Conservation (phyloP, 495 filamentous ascomycete genomes). For the Aspergillus avenaceus region DNA sequence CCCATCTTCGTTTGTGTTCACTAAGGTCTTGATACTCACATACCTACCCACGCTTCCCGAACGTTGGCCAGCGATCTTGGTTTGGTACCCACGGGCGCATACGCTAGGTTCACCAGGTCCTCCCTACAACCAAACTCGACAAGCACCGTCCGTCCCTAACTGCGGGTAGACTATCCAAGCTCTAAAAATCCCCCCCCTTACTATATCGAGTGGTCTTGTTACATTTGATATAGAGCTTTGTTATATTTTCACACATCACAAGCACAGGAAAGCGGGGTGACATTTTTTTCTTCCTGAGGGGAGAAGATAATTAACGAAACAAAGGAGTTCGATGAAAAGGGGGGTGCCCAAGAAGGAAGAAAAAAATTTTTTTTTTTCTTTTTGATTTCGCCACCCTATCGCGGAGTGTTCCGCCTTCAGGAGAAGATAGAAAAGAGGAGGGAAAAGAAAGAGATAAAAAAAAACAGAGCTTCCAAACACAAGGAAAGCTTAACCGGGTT, state of each 20-base stretch:
- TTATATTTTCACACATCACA: neutral
- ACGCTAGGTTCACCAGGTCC: conserved; percentile 39
- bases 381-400: conserved; percentile 8
- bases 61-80: conserved; percentile 31
- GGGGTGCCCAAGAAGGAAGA: neutral
- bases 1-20: conserved; percentile 12
- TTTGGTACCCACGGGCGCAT: conserved; percentile 31
- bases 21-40: conserved; percentile 15
- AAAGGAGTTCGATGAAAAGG: conserved; percentile 1
- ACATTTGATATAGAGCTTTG: conserved; percentile 9
- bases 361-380: neutral
- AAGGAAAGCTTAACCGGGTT: conserved; percentile 27
- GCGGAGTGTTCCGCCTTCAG: conserved; percentile 11
- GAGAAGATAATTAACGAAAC: neutral
- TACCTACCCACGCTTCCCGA: conserved; percentile 17
- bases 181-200: conserved; percentile 22
- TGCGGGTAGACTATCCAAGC: conserved; percentile 45
- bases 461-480: conserved; percentile 12
- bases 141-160: conserved; percentile 29
- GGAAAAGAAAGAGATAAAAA: conserved; percentile 4
- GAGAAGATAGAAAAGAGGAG: conserved; percentile 6
- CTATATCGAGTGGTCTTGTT: conserved; percentile 14
- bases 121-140: conserved; percentile 18
- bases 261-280: neutral
- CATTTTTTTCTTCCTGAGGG: neutral